These are phyloP conservation scores for Penicillium manginii DNA, from an alignment of 495 filamentous ascomycete species.

Conservation along the genomic window DNA sequence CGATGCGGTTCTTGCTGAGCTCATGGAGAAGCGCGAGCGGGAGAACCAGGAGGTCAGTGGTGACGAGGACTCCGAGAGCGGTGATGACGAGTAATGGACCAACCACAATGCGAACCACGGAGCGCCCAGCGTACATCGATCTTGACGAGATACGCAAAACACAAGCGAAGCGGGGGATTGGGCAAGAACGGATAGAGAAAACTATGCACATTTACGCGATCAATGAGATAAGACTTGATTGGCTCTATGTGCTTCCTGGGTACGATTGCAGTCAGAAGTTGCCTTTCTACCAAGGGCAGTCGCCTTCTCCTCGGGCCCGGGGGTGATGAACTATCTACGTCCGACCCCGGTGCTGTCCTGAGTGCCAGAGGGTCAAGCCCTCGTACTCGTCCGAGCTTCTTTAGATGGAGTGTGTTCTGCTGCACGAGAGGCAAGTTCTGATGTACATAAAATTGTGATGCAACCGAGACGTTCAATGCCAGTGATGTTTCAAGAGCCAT, in stretches of 20 bases:
- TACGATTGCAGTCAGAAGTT: slow-evolving; percentile 36
- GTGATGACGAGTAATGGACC: slow-evolving; percentile 66
- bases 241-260: slow-evolving; percentile 38
- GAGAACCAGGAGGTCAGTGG: slow-evolving; percentile 97
- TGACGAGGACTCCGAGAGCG: slow-evolving; percentile 92
- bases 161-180: slow-evolving; percentile 19
- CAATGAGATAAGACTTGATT: slow-evolving; percentile 40
- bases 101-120: slow-evolving; percentile 16
- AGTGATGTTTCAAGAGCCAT: slow-evolving; percentile 37
- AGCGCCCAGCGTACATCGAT: slow-evolving; percentile 22
- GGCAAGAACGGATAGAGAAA: slow-evolving; percentile 42
- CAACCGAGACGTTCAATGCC: slow-evolving; percentile 35
- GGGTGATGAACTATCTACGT: slow-evolving; percentile 22
- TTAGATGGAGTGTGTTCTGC: slow-evolving; percentile 9
- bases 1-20: slow-evolving; percentile 91
- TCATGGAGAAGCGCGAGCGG: slow-evolving; percentile 98
- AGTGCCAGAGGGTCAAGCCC: slow-evolving; percentile 24
- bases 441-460: slow-evolving; percentile 50
- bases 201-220: slow-evolving; percentile 46
- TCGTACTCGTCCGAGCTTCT: slow-evolving; percentile 19
- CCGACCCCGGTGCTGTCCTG: slow-evolving; percentile 23
- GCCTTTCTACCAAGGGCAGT: slow-evolving; percentile 29
- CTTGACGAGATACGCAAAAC: slow-evolving; percentile 23
- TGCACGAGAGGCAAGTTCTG: slow-evolving; percentile 34
- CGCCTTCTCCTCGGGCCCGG: slow-evolving; percentile 30